phyloP scores from a whole-genome alignment of 345 rosid genomes.

The Dimocarpus longan region DNA sequence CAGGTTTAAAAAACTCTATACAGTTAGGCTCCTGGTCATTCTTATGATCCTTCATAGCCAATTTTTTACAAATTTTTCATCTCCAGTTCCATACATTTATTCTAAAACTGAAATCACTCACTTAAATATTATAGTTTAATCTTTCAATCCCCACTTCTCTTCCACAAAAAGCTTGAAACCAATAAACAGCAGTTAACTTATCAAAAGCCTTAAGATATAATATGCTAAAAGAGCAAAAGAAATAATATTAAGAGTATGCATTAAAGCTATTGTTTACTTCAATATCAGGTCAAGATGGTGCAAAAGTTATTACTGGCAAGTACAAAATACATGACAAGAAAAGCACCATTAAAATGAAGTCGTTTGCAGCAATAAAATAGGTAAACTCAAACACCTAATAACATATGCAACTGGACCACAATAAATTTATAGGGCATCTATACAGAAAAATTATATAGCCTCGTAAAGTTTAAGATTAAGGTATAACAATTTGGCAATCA shows the following conservation, averaged over 20 bases:
- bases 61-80: not conserved
- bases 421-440: not conserved
- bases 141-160: not conserved
- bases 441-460: not conserved
- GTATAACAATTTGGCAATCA: constrained; percentile 1
- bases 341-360: not conserved
- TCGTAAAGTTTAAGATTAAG: not conserved
- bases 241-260: not conserved
- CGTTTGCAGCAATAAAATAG: not conserved
- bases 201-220: not conserved
- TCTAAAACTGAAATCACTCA: not conserved
- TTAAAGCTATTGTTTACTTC: not conserved
- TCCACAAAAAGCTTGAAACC: not conserved
- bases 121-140: not conserved
- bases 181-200: not conserved
- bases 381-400: no score
- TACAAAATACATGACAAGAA: not conserved
- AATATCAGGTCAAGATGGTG: not conserved
- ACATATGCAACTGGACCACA: not conserved
- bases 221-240: not conserved
- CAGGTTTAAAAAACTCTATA: not conserved
- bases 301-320: not conserved
- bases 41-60: not conserved
- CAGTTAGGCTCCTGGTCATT: not conserved
- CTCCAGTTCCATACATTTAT: not conserved